Base-by-base conservation (phyloP, 306 rosid genomes). In the Citrullus colocynthis region DNA sequence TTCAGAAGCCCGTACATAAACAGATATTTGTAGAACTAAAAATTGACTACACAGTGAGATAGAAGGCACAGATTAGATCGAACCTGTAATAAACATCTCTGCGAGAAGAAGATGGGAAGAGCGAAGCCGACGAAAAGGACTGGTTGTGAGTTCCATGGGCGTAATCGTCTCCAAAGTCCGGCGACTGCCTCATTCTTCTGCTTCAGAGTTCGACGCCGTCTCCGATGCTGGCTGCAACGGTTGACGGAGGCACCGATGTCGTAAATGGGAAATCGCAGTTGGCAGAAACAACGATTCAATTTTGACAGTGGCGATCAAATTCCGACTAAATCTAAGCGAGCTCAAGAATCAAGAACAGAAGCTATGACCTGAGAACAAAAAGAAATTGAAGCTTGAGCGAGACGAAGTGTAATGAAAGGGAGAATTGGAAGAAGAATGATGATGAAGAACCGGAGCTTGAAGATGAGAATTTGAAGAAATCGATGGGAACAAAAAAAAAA, bases 61-160 rank as follows among this genome's bases (percentile, higher is more conserved):
- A 70, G 34, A 81, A 37, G 80, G 64, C 63, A 84, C 77, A 28
- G 65, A 63, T 75, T 42, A 69, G 60, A 58, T 67, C 20, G 81
- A 52, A 92, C 97, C 98, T 95, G 95, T 95, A 95, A 84, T 65
- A 82, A 81, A 95, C 97, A 84, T 92, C 97, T 61, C 96, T 81
- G 39, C 66, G 90, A 73, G 96, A 88, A 80, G 88, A 84, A 78
- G 81, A 82, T 24, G 85, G 84, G 78, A 15, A 58, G 12, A 83
- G 73, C 79, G 14, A 78, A 17, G 80, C 18, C 6, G 80, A 16
- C 17, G 87, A 51, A 21, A 77, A 30, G 42, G 88, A 81, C 41
- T 78, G 80, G 15, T 72, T 79, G 72, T 80, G 83, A 83, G 70
- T 79, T 58, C 75, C 85, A 63, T 44, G 61, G 34, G 66, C 42